Conservation (phyloP, 345 rosid species). For the Lepidium sativum region DNA sequence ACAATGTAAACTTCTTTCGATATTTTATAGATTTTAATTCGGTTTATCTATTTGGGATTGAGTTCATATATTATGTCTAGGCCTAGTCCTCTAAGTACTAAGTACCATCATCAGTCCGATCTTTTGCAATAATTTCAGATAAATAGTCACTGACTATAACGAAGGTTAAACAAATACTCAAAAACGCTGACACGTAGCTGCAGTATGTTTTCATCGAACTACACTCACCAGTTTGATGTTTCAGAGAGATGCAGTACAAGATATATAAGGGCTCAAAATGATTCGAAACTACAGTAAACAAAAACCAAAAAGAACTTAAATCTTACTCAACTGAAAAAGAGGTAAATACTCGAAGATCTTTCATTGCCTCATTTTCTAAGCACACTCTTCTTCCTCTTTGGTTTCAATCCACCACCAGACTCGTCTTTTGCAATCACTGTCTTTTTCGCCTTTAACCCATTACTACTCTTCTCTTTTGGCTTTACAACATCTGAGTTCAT, state of each 20-base stretch:
- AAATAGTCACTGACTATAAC: background rate
- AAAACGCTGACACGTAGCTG: background rate
- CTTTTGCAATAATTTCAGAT: background rate
- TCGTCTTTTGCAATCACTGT: background rate
- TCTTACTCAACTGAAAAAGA: background rate
- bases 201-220: slow-evolving; percentile 9
- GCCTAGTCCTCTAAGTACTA: too few relatives aligned
- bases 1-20: too few relatives aligned
- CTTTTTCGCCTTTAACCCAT: slow-evolving; percentile 4
- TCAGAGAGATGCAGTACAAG: background rate
- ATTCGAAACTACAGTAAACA: background rate
- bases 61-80: too few relatives aligned
- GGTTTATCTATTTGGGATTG: too few relatives aligned
- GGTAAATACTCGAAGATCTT: background rate
- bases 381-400: slow-evolving; percentile 19
- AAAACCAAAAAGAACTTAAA: background rate
- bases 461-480: background rate
- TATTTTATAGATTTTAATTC: too few relatives aligned
- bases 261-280: background rate
- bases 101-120: too few relatives aligned
- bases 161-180: background rate
- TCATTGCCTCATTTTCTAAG: background rate
- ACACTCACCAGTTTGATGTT: slow-evolving; percentile 18
- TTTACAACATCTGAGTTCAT: background rate
- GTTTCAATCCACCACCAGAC: slow-evolving; percentile 24